These are phyloP conservation scores for Starmerella tilneyi DNA, from an alignment of 805 yeast species.

Conservation along the genomic window DNA sequence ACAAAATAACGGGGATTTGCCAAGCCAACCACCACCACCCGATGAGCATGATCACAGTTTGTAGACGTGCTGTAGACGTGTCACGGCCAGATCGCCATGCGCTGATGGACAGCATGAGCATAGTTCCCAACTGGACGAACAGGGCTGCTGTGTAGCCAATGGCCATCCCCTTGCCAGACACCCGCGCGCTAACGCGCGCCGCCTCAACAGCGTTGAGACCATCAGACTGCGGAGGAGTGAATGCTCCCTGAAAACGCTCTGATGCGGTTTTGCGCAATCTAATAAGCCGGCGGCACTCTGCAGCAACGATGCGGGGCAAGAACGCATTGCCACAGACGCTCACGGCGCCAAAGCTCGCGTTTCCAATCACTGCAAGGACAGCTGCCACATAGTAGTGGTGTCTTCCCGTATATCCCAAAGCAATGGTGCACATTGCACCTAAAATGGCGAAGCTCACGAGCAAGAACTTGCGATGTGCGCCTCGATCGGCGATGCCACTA, in stretches of 20 bases:
- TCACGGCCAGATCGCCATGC: slow-evolving; percentile 18
- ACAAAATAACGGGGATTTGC: slow-evolving; percentile 49
- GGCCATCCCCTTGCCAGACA: slow-evolving; percentile 55
- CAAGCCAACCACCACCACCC: slow-evolving; percentile 72
- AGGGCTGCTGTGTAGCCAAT: slow-evolving; percentile 61
- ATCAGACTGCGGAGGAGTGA: neutral
- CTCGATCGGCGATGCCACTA: slow-evolving; percentile 62
- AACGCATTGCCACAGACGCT: slow-evolving; percentile 72
- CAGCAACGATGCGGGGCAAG: slow-evolving; percentile 45
- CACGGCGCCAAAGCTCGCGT: slow-evolving; percentile 64
- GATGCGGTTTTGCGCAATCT: slow-evolving; percentile 12
- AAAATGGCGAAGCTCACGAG: slow-evolving; percentile 46
- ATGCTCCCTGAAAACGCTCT: slow-evolving; percentile 23
- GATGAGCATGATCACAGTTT: slow-evolving; percentile 49
- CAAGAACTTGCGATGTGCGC: slow-evolving; percentile 46
- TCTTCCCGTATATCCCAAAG: slow-evolving; percentile 35
- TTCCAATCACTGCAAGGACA: slow-evolving; percentile 49
- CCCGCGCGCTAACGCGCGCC: slow-evolving; percentile 21
- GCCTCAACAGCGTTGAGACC: slow-evolving; percentile 6
- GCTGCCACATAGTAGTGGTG: slow-evolving; percentile 41
- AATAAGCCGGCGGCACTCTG: slow-evolving; percentile 9
- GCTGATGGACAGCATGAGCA: slow-evolving; percentile 38
- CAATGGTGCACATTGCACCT: slow-evolving; percentile 48
- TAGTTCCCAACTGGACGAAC: slow-evolving; percentile 52
- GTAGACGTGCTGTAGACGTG: slow-evolving; percentile 3